These are phyloP conservation scores for Sicyos baderoa DNA, from an alignment of 306 rosid genomes.

Conservation along the genomic window DNA sequence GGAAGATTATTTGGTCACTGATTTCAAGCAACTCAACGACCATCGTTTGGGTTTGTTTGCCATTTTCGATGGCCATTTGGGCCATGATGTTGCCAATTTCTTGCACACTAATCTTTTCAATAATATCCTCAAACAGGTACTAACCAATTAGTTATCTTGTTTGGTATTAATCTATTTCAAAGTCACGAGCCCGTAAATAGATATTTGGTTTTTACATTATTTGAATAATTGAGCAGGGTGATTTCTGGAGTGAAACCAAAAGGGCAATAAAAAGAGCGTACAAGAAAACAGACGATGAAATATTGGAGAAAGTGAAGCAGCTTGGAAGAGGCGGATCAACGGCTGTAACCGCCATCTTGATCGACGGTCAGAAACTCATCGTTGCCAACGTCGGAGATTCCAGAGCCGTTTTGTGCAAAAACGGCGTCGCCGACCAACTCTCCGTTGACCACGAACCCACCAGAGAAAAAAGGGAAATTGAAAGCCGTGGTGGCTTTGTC, in stretches of 20 bases:
- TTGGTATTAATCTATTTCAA: too few species aligned
- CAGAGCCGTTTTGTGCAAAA: conserved; percentile 48
- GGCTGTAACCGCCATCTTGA: conserved; percentile 59
- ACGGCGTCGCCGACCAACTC: conserved; percentile 46
- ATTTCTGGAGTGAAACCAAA: conserved; percentile 45
- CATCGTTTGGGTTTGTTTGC: conserved; percentile 57
- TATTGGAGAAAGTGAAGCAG: conserved; percentile 36
- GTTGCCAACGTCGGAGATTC: conserved; percentile 70
- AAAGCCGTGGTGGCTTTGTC: conserved; percentile 64
- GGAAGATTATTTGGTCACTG: conserved; percentile 60
- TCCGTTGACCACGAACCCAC: conserved; percentile 65
- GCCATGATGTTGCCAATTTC: conserved; percentile 56
- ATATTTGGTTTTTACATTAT: too few species aligned
- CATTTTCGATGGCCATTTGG: conserved; percentile 67
- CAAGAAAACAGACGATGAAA: conserved; percentile 43
- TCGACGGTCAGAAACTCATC: conserved; percentile 49
- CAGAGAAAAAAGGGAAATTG: conserved; percentile 43
- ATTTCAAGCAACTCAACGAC: conserved; percentile 40
- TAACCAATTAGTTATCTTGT: too few species aligned
- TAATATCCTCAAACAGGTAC: conserved; percentile 51
- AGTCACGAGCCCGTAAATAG: too few species aligned
- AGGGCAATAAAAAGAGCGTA: conserved; percentile 47
- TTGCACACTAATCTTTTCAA: conserved; percentile 52
- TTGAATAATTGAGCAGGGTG: conserved; percentile 23
- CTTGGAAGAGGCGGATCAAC: conserved; percentile 71